Percentiles rank a stretch among this genome's conserved stretches.
phyloP scores from a whole-genome alignment of 768 basidiomycete genomes.

The Termitomyces titanicus region DNA sequence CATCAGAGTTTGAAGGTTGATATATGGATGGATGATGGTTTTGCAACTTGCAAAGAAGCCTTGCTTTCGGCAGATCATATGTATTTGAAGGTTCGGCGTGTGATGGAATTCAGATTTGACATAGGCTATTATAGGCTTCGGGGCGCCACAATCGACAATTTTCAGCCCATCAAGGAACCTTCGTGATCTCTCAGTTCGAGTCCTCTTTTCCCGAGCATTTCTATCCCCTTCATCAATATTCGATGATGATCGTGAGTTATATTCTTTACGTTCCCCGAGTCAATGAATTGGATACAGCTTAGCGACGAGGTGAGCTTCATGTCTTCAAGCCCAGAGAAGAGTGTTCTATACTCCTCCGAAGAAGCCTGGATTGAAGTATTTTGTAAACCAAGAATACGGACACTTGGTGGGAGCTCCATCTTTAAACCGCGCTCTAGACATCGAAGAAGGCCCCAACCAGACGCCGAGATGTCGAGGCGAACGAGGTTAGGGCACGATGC shows the following conservation, averaged over 20 bases:
- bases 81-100: not conserved
- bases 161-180: slow-evolving; percentile 8
- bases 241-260: slow-evolving; percentile 9
- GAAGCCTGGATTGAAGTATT: slow-evolving; percentile 4
- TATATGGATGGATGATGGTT: no score
- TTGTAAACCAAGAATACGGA: slow-evolving; percentile 15
- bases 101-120: not conserved
- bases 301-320: slow-evolving; percentile 4
- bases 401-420: slow-evolving; percentile 5
- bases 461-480: slow-evolving; percentile 12
- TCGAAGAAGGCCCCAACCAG: slow-evolving; percentile 2
- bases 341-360: not conserved
- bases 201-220: slow-evolving; percentile 4
- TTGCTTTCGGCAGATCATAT: no score
- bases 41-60: no score
- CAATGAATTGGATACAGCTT: slow-evolving; percentile 11
- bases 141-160: not conserved
- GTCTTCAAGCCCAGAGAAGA: slow-evolving; percentile 2
- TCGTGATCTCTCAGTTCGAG: slow-evolving; percentile 13
- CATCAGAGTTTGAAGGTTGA: not conserved
- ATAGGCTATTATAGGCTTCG: not conserved
- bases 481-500: slow-evolving; percentile 9
- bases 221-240: not conserved
- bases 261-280: slow-evolving; percentile 8
- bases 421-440: not conserved